Evolutionary conservation across 345 rosid species (phyloP), one percentile per base, ranked within the genome.

Genomic region (Schrenkiella parvula): DNA sequence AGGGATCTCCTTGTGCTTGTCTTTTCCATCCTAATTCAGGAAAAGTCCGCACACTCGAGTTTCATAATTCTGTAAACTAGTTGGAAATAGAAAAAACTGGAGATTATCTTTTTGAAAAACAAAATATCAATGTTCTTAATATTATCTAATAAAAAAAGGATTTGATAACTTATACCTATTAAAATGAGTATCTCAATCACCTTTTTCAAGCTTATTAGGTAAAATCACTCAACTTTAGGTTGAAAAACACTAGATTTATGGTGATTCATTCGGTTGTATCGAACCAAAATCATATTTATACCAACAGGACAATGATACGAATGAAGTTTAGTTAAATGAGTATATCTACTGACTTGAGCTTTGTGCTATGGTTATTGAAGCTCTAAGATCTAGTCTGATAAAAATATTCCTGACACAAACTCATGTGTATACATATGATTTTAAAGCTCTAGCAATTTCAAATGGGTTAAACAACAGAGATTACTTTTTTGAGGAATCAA

Each of bases 1-100:
- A 4, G 39, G 31, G 29, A 34, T 66, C 39, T 48, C 21, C 58
- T 73, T 26, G 60, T 56, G 66, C 32, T 66, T 73, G 72, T 73
- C 78, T 26, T 34, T 46, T 37, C 60, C 42, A 55, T 65, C 25
- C 15, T 13, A 13, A 46, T 32, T 55, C 51, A 18, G 0, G 58
- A 44, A 73, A 64, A 32, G 15, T 71, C 54, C 69, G 2, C 22
- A 22, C 60, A 31, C 14, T 71, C 13, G 63, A 72, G 64, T 61
- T 26, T 57, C 43, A 21, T 18, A 44, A 3, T 17, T 47, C 13
- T 31, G 23, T 64, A 29, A 63, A 48, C 31, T 61, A 6, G 25
- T 32, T 31, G 55, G 7, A 15, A 53, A 9, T n/a, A 19, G 11
- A 31, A 42, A 41, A 13, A 28, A 12, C 28, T 44, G 12, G 2